Percentiles rank a stretch among this genome's conserved stretches.
Evolutionary conservation across 305 asterid species (phyloP).

Genomic region (Andrographis paniculata): DNA sequence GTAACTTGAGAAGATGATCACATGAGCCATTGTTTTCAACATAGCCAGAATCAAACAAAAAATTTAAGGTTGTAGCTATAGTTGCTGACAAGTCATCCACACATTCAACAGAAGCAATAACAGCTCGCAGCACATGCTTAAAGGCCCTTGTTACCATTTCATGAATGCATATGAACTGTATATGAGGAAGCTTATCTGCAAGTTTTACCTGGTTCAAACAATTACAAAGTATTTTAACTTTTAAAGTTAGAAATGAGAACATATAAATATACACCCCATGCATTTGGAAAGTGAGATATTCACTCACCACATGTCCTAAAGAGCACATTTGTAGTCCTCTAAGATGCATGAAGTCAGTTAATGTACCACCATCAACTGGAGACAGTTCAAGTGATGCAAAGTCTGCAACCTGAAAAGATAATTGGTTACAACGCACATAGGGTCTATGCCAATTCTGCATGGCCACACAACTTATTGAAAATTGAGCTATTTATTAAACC

Average conservation of each 20-base stretch:
- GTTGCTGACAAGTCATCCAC: conserved; percentile 55
- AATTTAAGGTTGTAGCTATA: conserved; percentile 73
- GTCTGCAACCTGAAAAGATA: conserved; percentile 73
- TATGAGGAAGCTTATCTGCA: conserved; percentile 96
- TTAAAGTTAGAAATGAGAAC: conserved; percentile 2
- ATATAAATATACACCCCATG: background rate
- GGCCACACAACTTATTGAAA: conserved; percentile 8
- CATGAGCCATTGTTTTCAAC: conserved; percentile 28
- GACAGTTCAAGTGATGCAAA: conserved; percentile 99
- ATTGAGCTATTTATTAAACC: conserved; percentile 17
- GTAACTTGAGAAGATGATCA: conserved; percentile 49
- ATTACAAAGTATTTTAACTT: conserved; percentile 15
- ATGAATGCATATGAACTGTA: conserved; percentile 93
- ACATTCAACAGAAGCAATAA: conserved; percentile 74
- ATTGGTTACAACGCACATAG: conserved; percentile 1
- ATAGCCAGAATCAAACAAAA: conserved; percentile 68
- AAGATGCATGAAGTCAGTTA: conserved; percentile 98
- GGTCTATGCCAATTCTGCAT: too few relatives aligned
- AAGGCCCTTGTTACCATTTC: conserved; percentile 99
- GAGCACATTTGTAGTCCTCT: conserved; percentile 93
- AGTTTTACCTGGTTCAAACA: conserved; percentile 77
- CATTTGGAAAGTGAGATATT: conserved; percentile 1
- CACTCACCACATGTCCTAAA: conserved; percentile 94
- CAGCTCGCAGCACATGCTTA: conserved; percentile 89
- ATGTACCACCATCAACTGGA: conserved; percentile 97